Evolutionary conservation across 768 basidiomycete species (phyloP), one percentile per base, ranked within the genome.

Genomic region (Amanita jacksonii): DNA sequence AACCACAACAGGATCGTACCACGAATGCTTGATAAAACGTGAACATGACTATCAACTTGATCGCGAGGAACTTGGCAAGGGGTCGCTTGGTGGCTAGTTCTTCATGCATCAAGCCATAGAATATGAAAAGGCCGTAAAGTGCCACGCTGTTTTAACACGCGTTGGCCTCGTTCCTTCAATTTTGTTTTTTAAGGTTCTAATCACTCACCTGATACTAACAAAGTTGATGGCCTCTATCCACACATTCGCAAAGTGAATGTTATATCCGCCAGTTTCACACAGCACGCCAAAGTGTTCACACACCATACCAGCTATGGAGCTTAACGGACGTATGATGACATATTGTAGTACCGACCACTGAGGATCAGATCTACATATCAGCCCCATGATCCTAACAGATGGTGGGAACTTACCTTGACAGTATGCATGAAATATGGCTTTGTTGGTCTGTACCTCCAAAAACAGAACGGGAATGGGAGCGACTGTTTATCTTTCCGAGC

Each of bases 351-450:
- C 91, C 30, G 75, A 69, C 87, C 89, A 93, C 77, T 89, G 54
- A 35, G n/a, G n/a, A 19, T 35, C 5, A 94, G 90, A 31, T n/a
- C 28, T 22, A 20, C 20, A 19, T n/a, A 13, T 46, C 8, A 40
- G 19, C 24, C 10, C 40, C 13, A 18, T 6, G 7, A 12, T n/a
- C 19, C 28, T 12, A 13, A 27, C 7, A 16, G n/a, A 32, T 18
- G 36, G n/a, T n/a, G 20, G 3, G 10, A n/a, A 20, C 62, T 5
- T 51, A 82, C 88, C 68, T 88, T 89, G 57, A 89, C 62, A 8
- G 86, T 81, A 55, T 89, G 82, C 79, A 93, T 86, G 58, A 94
- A 94, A 62, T 93, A 90, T 2, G 82, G 69, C 77, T 88, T 90
- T 12, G 85, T 85, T 0, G 87, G 86, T 12, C 86, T 68, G 57